These are phyloP conservation scores for Globisporangium orthogonon DNA, from an alignment of 352 stramenopile species.

Conservation along the genomic window DNA sequence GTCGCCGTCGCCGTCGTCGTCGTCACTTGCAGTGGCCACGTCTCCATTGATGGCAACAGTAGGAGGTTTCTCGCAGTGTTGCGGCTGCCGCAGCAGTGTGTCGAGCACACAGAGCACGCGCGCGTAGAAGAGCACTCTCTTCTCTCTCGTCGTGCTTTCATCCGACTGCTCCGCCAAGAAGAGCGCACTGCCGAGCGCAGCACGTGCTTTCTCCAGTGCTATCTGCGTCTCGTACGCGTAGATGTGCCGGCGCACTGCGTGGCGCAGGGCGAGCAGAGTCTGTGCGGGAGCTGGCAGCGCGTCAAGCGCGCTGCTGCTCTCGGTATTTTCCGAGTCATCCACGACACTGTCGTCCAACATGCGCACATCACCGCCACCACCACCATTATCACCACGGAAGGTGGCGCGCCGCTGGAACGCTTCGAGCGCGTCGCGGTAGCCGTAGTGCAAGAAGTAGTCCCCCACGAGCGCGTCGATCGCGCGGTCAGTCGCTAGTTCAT, in stretches of 20 bases:
- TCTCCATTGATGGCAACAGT: background rate
- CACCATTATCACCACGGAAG: background rate
- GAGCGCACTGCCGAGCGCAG: conserved; percentile 6
- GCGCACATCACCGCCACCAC: background rate
- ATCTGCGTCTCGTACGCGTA: conserved; percentile 22
- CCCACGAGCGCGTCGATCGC: conserved; percentile 27
- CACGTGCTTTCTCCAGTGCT: conserved; percentile 20
- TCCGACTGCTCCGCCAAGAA: background rate
- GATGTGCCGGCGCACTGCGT: conserved; percentile 32
- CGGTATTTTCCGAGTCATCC: background rate
- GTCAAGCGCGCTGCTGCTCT: background rate
- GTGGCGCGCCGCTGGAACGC: conserved; percentile 14
- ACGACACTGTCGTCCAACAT: background rate
- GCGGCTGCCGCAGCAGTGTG: conserved; percentile 9
- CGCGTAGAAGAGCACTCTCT: conserved; percentile 20
- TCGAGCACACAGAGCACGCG: conserved; percentile 42
- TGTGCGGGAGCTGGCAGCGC: conserved; percentile 6
- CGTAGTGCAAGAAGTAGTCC: conserved; percentile 36
- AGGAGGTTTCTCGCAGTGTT: background rate
- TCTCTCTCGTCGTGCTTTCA: conserved; percentile 6
- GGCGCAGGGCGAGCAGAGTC: conserved; percentile 20
- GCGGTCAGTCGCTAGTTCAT: conserved; percentile 26
- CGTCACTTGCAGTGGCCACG: conserved; percentile 3
- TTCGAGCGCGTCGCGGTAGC: conserved; percentile 29
- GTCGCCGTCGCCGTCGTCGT: conserved; percentile 7